Evolutionary conservation across 164 flowering plant species (phyloP).

Genomic region (grape (Vitis vinifera)): DNA sequence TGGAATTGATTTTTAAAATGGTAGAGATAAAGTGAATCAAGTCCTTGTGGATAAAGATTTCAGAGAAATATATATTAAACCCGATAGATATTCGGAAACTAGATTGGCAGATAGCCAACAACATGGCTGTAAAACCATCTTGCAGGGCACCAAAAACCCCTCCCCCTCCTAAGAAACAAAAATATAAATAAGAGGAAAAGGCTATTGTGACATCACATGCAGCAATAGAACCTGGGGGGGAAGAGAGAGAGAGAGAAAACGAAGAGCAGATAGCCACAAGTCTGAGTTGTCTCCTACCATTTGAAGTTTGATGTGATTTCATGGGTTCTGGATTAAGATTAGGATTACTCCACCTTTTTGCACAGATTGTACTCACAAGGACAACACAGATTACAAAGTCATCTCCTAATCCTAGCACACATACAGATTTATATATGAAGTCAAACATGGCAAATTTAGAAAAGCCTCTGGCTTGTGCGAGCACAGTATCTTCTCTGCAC

Average conservation of each 20-base stretch:
- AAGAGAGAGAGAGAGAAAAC: background rate
- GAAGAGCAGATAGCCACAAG: slow-evolving; percentile 2
- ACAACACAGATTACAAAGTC: slow-evolving; percentile 11
- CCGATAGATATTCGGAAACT: no score
- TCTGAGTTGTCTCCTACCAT: background rate
- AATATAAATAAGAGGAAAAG: no score
- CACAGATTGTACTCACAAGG: slow-evolving; percentile 2
- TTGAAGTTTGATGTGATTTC: background rate
- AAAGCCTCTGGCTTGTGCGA: slow-evolving; percentile 36
- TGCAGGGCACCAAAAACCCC: no score
- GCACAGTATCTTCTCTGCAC: slow-evolving; percentile 55
- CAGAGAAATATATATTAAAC: no score
- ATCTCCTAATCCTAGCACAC: slow-evolving; percentile 21
- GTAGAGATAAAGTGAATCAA: no score
- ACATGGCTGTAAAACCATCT: no score
- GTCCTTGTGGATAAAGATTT: no score
- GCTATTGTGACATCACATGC: no score
- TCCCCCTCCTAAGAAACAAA: no score
- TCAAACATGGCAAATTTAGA: slow-evolving; percentile 10
- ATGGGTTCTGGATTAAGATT: slow-evolving; percentile 6
- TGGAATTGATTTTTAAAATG: no score
- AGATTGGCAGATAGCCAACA: no score
- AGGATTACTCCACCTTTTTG: slow-evolving; percentile 1
- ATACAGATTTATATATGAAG: slow-evolving; percentile 16
- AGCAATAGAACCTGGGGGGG: no score